Evolutionary conservation across 352 stramenopile species (phyloP), one percentile per base, ranked within the genome.

Genomic region (Phytopythium mirpurense): DNA sequence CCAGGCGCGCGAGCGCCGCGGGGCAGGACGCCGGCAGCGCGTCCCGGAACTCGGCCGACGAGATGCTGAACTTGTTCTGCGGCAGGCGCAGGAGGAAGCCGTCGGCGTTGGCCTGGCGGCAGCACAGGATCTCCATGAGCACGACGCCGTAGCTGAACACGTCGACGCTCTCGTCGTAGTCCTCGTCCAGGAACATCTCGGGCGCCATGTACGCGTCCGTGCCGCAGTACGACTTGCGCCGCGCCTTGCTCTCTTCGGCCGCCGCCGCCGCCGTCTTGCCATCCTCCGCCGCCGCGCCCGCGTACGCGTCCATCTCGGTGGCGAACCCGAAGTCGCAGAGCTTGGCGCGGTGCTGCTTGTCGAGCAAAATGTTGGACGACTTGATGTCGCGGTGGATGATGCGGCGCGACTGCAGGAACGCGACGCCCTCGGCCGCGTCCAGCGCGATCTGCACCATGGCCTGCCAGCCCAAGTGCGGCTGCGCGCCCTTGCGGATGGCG

Each of bases 351-450:
- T 80, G 74, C 16, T 84, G 49, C 12, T 82, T 72, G 54, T 93
- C 84, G 32, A 94, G 68, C 36, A 94, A 51, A 29, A 94, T 92
- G 53, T 94, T 94, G 55, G 80, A 89, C n/a, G 82, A 89, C 62
- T 95, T 95, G 60, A 95, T 90, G 58, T 95, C 84, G 14, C 84
- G 74, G 48, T 95, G 84, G 52, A 95, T 85, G 53, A 92, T 80
- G 49, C 72, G 66, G 31, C 71, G 70, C 41, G 74, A 71, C 70
- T 99, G 97, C 51, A 99, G 66, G 72, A 98, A 99, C 47, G 90
- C 78, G 52, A 99, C 91, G 56, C 93, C 96, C 47, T 86, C 70
- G 0, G 95, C 92, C 7, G 83, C 70, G 45, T 96, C 84, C 24
- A 92, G 62, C 14, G 80, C 83, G 42, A 93, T 87, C 38, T 77